phyloP scores from a whole-genome alignment of 352 stramenopile species.

The Phytophthora sojae region DNA sequence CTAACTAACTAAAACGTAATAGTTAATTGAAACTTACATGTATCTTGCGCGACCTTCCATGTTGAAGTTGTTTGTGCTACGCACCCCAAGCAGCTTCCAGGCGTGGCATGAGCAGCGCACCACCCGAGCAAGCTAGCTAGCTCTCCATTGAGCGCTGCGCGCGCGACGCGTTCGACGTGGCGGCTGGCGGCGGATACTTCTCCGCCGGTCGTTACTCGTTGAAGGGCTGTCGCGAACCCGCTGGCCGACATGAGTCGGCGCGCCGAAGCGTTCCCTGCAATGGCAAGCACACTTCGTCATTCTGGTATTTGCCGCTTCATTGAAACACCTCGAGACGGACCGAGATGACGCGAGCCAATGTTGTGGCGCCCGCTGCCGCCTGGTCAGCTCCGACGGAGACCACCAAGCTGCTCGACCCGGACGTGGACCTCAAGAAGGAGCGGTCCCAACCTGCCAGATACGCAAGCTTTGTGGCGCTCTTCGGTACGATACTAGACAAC shows the following conservation, averaged over 20 bases:
- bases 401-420: slow-evolving; percentile 30
- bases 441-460: slow-evolving; percentile 28
- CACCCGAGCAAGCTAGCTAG: neutral
- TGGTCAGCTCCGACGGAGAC: slow-evolving; percentile 25
- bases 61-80: slow-evolving; percentile 13
- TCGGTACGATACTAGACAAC: slow-evolving; percentile 19
- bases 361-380: slow-evolving; percentile 20
- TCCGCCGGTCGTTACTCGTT: slow-evolving; percentile 9
- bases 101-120: neutral
- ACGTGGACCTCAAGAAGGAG: slow-evolving; percentile 23
- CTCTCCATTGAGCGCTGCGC: slow-evolving; percentile 5
- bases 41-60: neutral
- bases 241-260: neutral
- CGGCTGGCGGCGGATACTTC: neutral
- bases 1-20: too few relatives aligned
- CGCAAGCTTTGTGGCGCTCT: slow-evolving; percentile 34
- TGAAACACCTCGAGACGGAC: neutral
- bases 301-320: slow-evolving; percentile 12
- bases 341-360: slow-evolving; percentile 29
- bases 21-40: slow-evolving; percentile 1
- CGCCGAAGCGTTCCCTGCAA: slow-evolving; percentile 4
- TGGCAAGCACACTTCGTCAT: slow-evolving; percentile 16
- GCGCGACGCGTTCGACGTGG: slow-evolving; percentile 24
- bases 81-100: neutral
- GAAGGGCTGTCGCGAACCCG: slow-evolving; percentile 15